Evolutionary conservation across 2,329 filamentous ascomycete species (phyloP).

Genomic region (Cladophialophora carrionii): DNA sequence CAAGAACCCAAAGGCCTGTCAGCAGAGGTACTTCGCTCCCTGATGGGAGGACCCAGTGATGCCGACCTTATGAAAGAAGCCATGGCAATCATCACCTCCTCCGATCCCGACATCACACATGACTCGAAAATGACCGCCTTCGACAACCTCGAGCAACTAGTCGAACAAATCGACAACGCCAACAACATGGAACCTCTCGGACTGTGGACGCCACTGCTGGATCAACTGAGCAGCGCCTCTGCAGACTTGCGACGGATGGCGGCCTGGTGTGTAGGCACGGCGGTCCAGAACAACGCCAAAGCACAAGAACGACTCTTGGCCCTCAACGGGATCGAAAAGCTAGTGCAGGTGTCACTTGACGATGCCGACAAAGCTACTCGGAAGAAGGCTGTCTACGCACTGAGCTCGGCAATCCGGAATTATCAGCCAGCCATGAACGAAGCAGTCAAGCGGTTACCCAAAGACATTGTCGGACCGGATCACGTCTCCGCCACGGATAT

Average conservation of each 20-base stretch:
- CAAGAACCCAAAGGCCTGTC: constrained; percentile 57
- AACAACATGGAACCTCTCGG: constrained; percentile 83
- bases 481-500: constrained; percentile 83
- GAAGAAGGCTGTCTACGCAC: constrained; percentile 85
- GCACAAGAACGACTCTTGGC: constrained; percentile 73
- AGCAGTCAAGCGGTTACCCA: constrained; percentile 68
- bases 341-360: constrained; percentile 67
- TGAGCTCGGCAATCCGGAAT: constrained; percentile 85
- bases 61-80: constrained; percentile 87
- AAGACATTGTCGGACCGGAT: constrained; percentile 60
- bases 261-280: constrained; percentile 92
- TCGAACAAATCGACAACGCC: constrained; percentile 93
- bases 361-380: constrained; percentile 67
- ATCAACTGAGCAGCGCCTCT: constrained; percentile 69
- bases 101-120: constrained; percentile 65
- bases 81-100: constrained; percentile 73
- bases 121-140: constrained; percentile 82
- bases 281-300: constrained; percentile 92
- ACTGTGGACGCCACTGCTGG: constrained; percentile 80
- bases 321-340: constrained; percentile 67
- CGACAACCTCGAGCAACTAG: constrained; percentile 92
- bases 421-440: constrained; percentile 75
- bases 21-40: constrained; percentile 69
- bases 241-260: constrained; percentile 78
- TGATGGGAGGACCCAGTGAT: constrained; percentile 84